Conservation (phyloP, 768 basidiomycete genomes). For the Collybia mongolica region DNA sequence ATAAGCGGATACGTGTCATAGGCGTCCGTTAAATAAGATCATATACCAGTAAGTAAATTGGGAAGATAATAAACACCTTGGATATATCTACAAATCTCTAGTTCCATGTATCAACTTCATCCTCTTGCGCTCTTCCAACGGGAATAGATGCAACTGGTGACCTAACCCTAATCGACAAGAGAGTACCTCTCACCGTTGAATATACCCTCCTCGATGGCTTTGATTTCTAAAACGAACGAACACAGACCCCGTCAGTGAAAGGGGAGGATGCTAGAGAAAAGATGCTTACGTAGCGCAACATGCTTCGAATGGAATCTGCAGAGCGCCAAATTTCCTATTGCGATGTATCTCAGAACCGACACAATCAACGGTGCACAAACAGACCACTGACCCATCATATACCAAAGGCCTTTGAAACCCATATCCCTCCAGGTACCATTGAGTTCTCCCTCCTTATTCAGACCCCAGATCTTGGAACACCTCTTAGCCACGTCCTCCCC, state of each 20-base stretch:
- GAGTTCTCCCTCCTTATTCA: constrained; percentile 65
- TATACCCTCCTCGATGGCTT: constrained; percentile 17
- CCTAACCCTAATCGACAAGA: not conserved
- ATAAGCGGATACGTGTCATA: no score
- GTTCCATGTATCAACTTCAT: not conserved
- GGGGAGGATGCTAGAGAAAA: not conserved
- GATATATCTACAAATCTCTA: no score
- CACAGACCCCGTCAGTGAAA: not conserved
- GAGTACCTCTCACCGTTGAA: constrained; percentile 10
- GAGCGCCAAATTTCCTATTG: constrained; percentile 19
- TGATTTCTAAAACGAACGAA: constrained; percentile 17
- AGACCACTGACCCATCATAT: constrained; percentile 48
- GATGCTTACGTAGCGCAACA: constrained; percentile 57
- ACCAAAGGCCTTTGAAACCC: constrained; percentile 55
- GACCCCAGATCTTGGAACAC: constrained; percentile 60
- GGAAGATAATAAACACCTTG: no score
- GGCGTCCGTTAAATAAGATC: no score
- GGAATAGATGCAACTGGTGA: no score
- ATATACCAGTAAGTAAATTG: no score
- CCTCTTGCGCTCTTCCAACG: not conserved
- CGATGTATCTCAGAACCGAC: not conserved
- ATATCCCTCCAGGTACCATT: constrained; percentile 48
- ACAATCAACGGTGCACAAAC: not conserved
- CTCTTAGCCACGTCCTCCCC: constrained; percentile 42
- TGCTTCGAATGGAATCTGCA: constrained; percentile 62